phyloP scores from a whole-genome alignment of 345 rosid genomes.

The Linum trigynum region DNA sequence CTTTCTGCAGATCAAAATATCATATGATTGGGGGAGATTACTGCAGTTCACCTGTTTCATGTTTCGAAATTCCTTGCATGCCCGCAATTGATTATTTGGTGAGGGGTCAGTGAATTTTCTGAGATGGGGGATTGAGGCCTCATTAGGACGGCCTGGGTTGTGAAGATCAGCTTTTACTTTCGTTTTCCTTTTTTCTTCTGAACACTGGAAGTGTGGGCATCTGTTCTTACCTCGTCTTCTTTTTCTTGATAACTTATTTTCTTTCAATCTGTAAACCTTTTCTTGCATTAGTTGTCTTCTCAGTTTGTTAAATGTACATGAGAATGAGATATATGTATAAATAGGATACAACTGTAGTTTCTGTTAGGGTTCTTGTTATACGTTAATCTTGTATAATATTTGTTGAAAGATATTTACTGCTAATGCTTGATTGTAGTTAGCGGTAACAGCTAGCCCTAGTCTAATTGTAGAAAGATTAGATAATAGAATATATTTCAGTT shows the following conservation, averaged over 20 bases:
- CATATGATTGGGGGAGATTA: neutral
- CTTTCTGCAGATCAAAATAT: constrained; percentile 26
- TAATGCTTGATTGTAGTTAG: too few relatives aligned
- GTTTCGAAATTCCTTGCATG: neutral
- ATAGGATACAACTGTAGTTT: neutral
- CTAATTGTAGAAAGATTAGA: too few relatives aligned
- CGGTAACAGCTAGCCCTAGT: too few relatives aligned
- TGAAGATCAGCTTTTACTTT: too few relatives aligned
- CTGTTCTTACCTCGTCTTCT: too few relatives aligned
- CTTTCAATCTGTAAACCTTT: too few relatives aligned
- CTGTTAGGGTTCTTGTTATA: neutral
- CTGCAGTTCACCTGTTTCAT: neutral
- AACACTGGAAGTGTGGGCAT: neutral
- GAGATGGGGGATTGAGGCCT: neutral
- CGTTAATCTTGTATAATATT: neutral
- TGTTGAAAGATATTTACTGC: too few relatives aligned
- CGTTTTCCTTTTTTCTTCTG: neutral
- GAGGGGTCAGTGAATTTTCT: neutral
- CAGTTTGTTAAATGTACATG: neutral
- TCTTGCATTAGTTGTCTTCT: neutral
- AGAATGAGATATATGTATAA: neutral
- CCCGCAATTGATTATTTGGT: neutral
- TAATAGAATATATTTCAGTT: too few relatives aligned
- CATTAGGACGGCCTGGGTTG: neutral
- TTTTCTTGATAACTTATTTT: too few relatives aligned